Conservation (phyloP, 2,329 filamentous ascomycete species). For the Hymenoscyphus linearis region DNA sequence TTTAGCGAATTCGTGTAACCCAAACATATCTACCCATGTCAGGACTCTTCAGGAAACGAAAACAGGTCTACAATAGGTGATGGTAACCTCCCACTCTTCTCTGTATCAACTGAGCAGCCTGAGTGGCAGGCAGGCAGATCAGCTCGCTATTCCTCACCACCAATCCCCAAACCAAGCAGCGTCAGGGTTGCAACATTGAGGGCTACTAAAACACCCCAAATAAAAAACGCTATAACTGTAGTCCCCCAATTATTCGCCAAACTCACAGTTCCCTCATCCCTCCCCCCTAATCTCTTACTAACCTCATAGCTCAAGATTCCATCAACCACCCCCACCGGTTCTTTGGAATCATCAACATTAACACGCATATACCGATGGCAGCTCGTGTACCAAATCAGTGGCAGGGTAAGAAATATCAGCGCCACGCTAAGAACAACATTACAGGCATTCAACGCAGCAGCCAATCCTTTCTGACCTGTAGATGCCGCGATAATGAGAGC, state of each 20-base stretch:
- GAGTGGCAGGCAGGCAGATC: background rate
- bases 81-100: no score
- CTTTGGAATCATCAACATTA: slow-evolving; percentile 11
- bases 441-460: slow-evolving; percentile 63
- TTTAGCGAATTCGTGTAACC: no score
- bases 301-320: background rate
- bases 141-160: background rate
- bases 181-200: slow-evolving; percentile 51
- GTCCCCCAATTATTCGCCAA: slow-evolving; percentile 69
- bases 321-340: slow-evolving; percentile 9
- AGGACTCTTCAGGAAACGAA: no score
- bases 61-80: no score
- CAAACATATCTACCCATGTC: no score
- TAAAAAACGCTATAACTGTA: slow-evolving; percentile 47
- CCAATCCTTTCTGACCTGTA: slow-evolving; percentile 63
- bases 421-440: slow-evolving; percentile 75
- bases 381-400: slow-evolving; percentile 78
- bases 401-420: slow-evolving; percentile 74
- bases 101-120: no score
- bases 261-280: slow-evolving; percentile 23
- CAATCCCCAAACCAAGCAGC: background rate
- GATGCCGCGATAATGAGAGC: slow-evolving; percentile 75
- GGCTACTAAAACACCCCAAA: slow-evolving; percentile 69
- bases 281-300: slow-evolving; percentile 18
- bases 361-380: slow-evolving; percentile 69